These are phyloP conservation scores for Phytophthora syringae DNA, from an alignment of 352 stramenopile species.

Conservation along the genomic window DNA sequence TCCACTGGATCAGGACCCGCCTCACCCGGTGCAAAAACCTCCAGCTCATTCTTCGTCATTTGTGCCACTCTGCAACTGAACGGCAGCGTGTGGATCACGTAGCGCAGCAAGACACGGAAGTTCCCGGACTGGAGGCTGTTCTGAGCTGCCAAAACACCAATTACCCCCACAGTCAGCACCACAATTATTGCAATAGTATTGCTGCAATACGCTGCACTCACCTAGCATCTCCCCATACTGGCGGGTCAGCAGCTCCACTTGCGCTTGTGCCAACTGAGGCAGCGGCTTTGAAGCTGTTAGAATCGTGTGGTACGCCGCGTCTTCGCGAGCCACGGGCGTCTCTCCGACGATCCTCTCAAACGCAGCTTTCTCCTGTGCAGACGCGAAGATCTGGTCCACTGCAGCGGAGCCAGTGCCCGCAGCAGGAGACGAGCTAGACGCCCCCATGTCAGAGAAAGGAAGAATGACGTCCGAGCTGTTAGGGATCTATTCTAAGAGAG, in stretches of 20 bases:
- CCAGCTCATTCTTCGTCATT: constrained; percentile 61
- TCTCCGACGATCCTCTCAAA: constrained; percentile 82
- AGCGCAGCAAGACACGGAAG: constrained; percentile 77
- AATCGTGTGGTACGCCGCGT: constrained; percentile 60
- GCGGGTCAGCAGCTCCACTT: constrained; percentile 65
- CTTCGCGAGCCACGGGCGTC: constrained; percentile 49
- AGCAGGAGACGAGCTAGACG: constrained; percentile 42
- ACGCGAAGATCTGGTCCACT: constrained; percentile 49
- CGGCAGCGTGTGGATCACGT: constrained; percentile 58
- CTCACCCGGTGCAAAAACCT: constrained; percentile 36
- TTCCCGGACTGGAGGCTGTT: constrained; percentile 80
- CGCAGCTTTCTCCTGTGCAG: constrained; percentile 53
- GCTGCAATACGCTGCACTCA: constrained; percentile 25
- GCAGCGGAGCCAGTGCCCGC: constrained; percentile 19
- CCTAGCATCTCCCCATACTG: constrained; percentile 72
- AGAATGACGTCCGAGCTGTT: constrained; percentile 13
- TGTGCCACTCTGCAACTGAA: constrained; percentile 62
- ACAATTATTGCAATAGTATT: constrained; percentile 4
- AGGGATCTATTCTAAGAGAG: neutral
- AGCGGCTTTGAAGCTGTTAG: constrained; percentile 49
- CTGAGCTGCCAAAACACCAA: constrained; percentile 37
- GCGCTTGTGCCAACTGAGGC: constrained; percentile 55
- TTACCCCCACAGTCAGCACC: neutral
- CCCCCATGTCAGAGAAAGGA: constrained; percentile 47
- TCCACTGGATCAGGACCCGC: constrained; percentile 17